Percentiles rank a stretch among this genome's conserved stretches.
These are phyloP conservation scores for Solanum hybrid DNA, from an alignment of 305 asterid genomes.

Conservation along the genomic window DNA sequence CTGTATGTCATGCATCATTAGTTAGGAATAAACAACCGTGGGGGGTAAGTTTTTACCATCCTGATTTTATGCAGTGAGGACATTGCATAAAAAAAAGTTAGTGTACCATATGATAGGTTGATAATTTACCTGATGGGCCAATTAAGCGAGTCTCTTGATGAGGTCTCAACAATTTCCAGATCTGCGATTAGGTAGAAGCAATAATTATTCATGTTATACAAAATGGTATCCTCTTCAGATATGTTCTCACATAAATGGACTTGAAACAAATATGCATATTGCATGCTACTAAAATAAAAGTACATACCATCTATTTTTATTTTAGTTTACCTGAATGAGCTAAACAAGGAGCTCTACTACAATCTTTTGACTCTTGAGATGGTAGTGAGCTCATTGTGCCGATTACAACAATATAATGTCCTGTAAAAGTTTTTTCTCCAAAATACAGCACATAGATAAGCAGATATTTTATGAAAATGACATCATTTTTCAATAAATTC, in stretches of 20 bases:
- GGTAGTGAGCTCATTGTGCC: neutral
- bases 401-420: neutral
- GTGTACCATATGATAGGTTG: neutral
- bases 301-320: neutral
- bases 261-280: neutral
- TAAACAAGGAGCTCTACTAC: neutral
- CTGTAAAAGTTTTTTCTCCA: neutral
- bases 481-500: neutral
- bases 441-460: neutral
- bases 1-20: neutral
- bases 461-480: neutral
- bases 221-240: neutral
- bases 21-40: neutral
- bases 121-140: conserved; percentile 8
- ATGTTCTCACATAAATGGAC: neutral
- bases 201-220: neutral
- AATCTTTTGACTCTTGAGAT: neutral
- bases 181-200: neutral
- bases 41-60: neutral
- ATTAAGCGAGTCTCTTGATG: neutral
- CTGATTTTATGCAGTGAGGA: neutral
- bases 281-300: neutral
- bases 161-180: neutral
- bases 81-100: neutral
- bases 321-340: neutral